Conservation (phyloP, 1,139 yeast species). For the Yamadazyma membranifaciens region DNA sequence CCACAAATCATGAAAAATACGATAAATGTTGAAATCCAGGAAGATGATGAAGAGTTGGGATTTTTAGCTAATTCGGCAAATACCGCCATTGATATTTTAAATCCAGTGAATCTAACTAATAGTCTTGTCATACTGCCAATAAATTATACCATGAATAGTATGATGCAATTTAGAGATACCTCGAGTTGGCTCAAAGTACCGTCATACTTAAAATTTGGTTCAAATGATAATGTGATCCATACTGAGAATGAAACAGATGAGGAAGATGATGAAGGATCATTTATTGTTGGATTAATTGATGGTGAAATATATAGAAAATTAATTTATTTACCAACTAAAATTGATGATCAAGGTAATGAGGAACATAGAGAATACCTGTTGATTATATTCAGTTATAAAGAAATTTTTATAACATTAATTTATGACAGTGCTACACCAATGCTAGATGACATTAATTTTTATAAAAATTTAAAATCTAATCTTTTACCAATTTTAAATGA, state of each 20-base stretch:
- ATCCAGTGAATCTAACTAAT: conserved; percentile 37
- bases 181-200: conserved; percentile 28
- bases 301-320: conserved; percentile 24
- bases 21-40: conserved; percentile 14
- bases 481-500: conserved; percentile 27
- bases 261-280: conserved; percentile 24
- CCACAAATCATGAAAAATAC: conserved; percentile 14
- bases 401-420: conserved; percentile 25
- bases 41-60: conserved; percentile 9
- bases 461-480: conserved; percentile 18
- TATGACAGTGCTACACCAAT: conserved; percentile 28
- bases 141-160: conserved; percentile 35
- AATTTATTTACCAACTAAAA: conserved; percentile 24
- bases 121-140: conserved; percentile 41
- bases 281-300: conserved; percentile 26
- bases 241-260: conserved; percentile 10
- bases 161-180: conserved; percentile 20
- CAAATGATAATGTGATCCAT: conserved; percentile 4
- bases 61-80: conserved; percentile 14
- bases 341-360: conserved; percentile 5
- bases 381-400: conserved; percentile 27
- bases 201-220: conserved; percentile 18
- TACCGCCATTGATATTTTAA: conserved; percentile 28
- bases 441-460: conserved; percentile 25
- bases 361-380: conserved; percentile 30